Evolutionary conservation across 495 filamentous ascomycete species (phyloP).

Genomic region (Ascobolus immersus): DNA sequence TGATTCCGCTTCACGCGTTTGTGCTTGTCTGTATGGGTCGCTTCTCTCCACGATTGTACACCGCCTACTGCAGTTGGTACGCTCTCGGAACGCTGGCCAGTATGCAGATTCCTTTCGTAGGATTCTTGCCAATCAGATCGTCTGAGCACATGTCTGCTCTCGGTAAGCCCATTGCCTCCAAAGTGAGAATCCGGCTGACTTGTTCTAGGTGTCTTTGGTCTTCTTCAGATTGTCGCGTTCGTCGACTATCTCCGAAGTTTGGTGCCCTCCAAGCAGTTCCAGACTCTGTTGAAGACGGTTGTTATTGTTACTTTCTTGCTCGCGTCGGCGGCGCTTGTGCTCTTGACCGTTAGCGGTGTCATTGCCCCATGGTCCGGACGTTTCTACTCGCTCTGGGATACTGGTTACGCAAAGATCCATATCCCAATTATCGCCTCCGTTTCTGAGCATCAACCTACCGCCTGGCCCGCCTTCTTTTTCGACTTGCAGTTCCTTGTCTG

Average conservation of each 20-base stretch:
- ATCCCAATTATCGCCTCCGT: constrained; percentile 99
- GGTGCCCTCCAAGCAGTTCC: constrained; percentile 81
- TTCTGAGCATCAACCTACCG: constrained; percentile 96
- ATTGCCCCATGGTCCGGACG: constrained; percentile 97
- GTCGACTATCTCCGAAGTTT: constrained; percentile 71
- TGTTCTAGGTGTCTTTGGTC: constrained; percentile 71
- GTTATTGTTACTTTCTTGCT: constrained; percentile 45
- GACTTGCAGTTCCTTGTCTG: constrained; percentile 95
- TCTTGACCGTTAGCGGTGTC: constrained; percentile 61
- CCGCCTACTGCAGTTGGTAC: constrained; percentile 95
- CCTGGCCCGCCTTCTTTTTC: constrained; percentile 99
- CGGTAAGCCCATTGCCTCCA: constrained; percentile 28
- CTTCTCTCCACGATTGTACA: constrained; percentile 80
- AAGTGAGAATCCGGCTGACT: background rate
- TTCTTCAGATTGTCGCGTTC: constrained; percentile 82
- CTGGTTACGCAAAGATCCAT: constrained; percentile 95
- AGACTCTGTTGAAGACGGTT: constrained; percentile 52
- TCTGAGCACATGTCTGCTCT: constrained; percentile 97
- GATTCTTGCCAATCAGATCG: constrained; percentile 83
- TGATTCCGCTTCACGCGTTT: constrained; percentile 87
- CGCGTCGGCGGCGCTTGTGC: constrained; percentile 49
- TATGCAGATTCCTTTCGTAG: constrained; percentile 99
- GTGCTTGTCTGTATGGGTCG: constrained; percentile 92
- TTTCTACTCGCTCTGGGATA: constrained; percentile 99
- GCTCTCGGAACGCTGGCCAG: constrained; percentile 85